Evolutionary conservation across 139 green algal genomes (phyloP).

Genomic region (Haematococcus lacustris): DNA sequence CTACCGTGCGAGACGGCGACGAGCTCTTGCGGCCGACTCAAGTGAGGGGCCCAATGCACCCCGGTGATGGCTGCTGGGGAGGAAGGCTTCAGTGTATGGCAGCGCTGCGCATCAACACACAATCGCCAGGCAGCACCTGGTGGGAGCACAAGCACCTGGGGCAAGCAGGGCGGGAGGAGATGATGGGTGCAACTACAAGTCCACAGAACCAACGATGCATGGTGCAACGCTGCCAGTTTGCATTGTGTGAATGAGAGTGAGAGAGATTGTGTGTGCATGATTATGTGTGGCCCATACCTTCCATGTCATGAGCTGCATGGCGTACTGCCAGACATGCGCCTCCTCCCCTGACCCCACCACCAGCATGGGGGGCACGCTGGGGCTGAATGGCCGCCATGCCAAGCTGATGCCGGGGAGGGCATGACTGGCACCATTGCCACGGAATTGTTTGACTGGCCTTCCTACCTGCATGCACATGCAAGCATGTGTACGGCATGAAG

Average conservation of each 20-base stretch:
- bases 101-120: conserved; percentile 5
- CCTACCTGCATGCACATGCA: no score
- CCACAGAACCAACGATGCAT: neutral
- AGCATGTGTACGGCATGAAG: no score
- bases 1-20: conserved; percentile 24
- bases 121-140: neutral
- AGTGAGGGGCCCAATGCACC: conserved; percentile 35
- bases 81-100: conserved; percentile 1
- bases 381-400: conserved; percentile 24
- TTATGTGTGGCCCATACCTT: conserved; percentile 14
- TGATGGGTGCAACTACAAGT: neutral
- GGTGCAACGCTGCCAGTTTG: neutral
- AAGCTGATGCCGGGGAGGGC: no score
- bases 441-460: no score
- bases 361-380: conserved; percentile 34
- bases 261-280: neutral
- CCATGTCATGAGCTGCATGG: conserved; percentile 28
- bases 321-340: conserved; percentile 33
- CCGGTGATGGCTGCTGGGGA: neutral
- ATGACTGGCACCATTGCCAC: no score
- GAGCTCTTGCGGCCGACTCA: conserved; percentile 28
- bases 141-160: neutral
- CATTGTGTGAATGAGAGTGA: neutral
- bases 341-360: conserved; percentile 6
- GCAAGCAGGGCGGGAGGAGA: conserved; percentile 1